These are phyloP conservation scores for Tetrahymena elliotti DNA, from an alignment of 73 alveolate species.

Conservation along the genomic window DNA sequence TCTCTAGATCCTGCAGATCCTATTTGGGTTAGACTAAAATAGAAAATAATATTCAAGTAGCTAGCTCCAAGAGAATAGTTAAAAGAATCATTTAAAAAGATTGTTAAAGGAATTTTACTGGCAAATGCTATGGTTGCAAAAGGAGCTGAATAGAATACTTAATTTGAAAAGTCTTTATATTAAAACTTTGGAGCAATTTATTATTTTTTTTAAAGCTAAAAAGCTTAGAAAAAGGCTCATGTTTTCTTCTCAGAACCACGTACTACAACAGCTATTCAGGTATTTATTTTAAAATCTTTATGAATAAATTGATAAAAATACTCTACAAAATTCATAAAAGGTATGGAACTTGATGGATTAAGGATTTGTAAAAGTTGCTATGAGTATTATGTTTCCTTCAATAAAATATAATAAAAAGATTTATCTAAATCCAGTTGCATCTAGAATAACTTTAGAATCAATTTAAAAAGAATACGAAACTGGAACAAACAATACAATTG, in stretches of 20 bases:
- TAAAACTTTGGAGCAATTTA: conserved; percentile 34
- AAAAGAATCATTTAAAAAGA: not conserved
- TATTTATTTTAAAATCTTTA: not conserved
- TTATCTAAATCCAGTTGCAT: not conserved
- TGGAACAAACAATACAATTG: conserved; percentile 8
- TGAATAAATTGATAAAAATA: not conserved
- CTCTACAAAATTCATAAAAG: not conserved
- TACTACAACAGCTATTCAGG: not conserved
- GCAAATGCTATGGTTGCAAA: conserved; percentile 39
- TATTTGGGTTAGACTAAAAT: not conserved
- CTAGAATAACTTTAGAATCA: not conserved
- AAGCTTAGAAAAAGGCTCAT: conserved; percentile 18
- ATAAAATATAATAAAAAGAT: conserved; percentile 14
- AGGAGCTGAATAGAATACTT: conserved; percentile 21
- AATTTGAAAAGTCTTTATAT: not conserved
- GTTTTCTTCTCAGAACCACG: conserved; percentile 34
- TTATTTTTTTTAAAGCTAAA: conserved; percentile 5
- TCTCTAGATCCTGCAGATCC: not conserved
- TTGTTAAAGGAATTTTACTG: conserved; percentile 18
- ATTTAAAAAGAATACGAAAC: conserved; percentile 2
- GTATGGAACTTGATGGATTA: conserved; percentile 40
- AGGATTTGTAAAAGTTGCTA: conserved; percentile 2
- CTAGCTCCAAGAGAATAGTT: conserved; percentile 1
- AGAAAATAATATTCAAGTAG: not conserved
- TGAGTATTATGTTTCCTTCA: conserved; percentile 10